Percentiles rank a stretch among this genome's conserved stretches.
Conservation (phyloP, 2,329 filamentous ascomycete genomes). For the Zasmidium citrigriseum region DNA sequence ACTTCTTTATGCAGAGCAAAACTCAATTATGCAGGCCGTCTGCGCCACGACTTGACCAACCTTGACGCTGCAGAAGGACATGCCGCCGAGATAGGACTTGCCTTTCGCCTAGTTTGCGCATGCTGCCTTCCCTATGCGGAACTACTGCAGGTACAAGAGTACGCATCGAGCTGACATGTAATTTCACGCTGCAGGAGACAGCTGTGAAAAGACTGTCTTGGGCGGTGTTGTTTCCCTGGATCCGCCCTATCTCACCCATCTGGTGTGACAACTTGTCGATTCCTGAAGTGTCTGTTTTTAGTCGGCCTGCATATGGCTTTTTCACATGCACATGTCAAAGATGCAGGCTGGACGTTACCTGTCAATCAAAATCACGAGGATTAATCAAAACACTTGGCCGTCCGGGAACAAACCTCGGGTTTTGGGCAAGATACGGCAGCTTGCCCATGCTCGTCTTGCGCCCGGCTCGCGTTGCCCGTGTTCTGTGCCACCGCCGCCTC, state of each 20-base stretch:
- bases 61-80: neutral
- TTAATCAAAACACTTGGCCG: neutral
- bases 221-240: no score
- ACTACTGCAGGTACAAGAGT: conserved; percentile 22
- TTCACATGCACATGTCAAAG: neutral
- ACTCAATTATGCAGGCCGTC: conserved; percentile 6
- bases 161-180: conserved; percentile 9
- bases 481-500: neutral
- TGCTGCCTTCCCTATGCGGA: conserved; percentile 12
- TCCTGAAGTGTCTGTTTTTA: conserved; percentile 6
- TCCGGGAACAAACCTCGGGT: neutral
- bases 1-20: conserved; percentile 7
- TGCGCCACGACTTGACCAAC: neutral
- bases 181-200: conserved; percentile 17
- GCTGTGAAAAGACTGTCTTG: no score
- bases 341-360: neutral
- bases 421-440: neutral
- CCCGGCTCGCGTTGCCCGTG: neutral
- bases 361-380: neutral
- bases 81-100: neutral
- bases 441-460: neutral
- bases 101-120: conserved; percentile 1
- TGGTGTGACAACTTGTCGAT: no score
- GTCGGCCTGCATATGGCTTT: neutral
- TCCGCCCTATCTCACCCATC: no score